Evolutionary conservation across 192 early-diverging fungal genomes (phyloP).

Genomic region (Umbelopsis isabellina): DNA sequence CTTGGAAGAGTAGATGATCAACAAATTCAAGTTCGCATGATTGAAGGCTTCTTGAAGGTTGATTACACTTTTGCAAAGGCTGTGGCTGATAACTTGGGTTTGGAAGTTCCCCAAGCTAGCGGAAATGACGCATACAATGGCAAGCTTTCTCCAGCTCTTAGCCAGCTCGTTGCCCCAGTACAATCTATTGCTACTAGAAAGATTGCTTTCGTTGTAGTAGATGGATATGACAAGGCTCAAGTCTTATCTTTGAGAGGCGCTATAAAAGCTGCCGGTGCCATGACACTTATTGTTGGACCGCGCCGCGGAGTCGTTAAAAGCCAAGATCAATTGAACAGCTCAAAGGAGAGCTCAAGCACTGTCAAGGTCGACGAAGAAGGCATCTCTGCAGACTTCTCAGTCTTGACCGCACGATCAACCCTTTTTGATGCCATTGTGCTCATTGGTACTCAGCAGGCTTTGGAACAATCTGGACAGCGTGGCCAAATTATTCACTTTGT

Average conservation of each 20-base stretch:
- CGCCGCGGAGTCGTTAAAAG: background rate
- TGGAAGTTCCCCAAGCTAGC: background rate
- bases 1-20: slow-evolving; percentile 37
- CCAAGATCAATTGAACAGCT: background rate
- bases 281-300: slow-evolving; percentile 8
- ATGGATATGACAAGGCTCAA: slow-evolving; percentile 20
- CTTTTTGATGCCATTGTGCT: slow-evolving; percentile 7
- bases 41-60: slow-evolving; percentile 31
- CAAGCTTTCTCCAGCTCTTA: background rate
- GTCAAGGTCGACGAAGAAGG: background rate
- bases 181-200: slow-evolving; percentile 28
- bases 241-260: slow-evolving; percentile 20
- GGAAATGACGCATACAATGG: background rate
- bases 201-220: slow-evolving; percentile 17
- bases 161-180: background rate
- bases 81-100: slow-evolving; percentile 28
- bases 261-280: background rate
- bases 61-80: slow-evolving; percentile 31
- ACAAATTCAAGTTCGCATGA: slow-evolving; percentile 22
- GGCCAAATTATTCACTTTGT: slow-evolving; percentile 19
- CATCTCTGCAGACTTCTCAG: background rate
- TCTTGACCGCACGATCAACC: background rate
- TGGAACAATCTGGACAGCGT: background rate
- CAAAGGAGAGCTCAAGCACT: background rate
- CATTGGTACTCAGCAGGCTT: background rate